phyloP scores from a whole-genome alignment of 495 filamentous ascomycete species.

The Apiosordaria backusii region DNA sequence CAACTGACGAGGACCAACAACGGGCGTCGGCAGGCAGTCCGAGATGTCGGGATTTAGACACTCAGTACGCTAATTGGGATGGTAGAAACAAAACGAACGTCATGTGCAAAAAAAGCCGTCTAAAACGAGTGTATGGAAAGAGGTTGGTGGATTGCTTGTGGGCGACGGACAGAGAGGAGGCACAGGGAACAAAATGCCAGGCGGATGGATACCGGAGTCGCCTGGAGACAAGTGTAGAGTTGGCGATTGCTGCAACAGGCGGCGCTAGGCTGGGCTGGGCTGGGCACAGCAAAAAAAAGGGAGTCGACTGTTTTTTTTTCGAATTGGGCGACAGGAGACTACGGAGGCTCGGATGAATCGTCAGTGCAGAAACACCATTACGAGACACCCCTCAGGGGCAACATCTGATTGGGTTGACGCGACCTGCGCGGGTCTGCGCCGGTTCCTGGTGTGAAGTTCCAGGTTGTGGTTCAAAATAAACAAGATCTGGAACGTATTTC shows the following conservation, averaged over 20 bases:
- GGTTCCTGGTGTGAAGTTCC: slow-evolving; percentile 16
- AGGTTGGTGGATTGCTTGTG: slow-evolving; percentile 2
- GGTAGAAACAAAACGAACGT: slow-evolving; percentile 31
- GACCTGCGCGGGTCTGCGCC: slow-evolving; percentile 22
- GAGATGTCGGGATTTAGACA: slow-evolving; percentile 1
- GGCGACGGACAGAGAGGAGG: slow-evolving; percentile 11
- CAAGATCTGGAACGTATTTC: slow-evolving; percentile 29
- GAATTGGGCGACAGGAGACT: slow-evolving; percentile 14
- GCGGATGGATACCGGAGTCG: slow-evolving; percentile 1
- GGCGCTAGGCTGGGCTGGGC: slow-evolving; percentile 8
- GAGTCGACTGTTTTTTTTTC: slow-evolving; percentile 16
- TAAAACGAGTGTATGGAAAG: slow-evolving; percentile 32
- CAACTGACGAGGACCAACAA: not conserved
- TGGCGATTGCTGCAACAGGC: slow-evolving; percentile 4
- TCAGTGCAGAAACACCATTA: slow-evolving; percentile 25
- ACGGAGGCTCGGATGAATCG: slow-evolving; percentile 24
- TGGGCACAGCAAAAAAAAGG: not conserved
- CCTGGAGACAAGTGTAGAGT: not conserved
- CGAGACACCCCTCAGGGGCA: slow-evolving; percentile 21
- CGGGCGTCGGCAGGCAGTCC: not conserved
- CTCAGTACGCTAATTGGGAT: slow-evolving; percentile 6
- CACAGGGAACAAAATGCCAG: slow-evolving; percentile 12
- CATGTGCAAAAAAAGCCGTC: slow-evolving; percentile 25
- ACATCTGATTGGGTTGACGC: slow-evolving; percentile 24
- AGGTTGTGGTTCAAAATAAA: slow-evolving; percentile 32